Evolutionary conservation across 2,329 filamentous ascomycete genomes (phyloP).

Genomic region (Paecilomyces sp.): DNA sequence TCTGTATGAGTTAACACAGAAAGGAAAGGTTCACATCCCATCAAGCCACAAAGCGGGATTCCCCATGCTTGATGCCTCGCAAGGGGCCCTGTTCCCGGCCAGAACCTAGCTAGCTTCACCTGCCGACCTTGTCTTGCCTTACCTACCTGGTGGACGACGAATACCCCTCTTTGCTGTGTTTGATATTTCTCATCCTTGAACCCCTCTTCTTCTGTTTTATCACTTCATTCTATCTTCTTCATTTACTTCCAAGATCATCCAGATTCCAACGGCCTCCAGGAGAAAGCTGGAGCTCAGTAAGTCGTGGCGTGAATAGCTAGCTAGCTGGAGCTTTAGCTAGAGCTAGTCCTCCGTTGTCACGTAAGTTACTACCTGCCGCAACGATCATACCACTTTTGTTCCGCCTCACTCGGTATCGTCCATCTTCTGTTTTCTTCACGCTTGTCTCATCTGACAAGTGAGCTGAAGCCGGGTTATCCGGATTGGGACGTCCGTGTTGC

Average conservation of each 20-base stretch:
- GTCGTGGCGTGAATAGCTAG: not conserved
- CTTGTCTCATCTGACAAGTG: not conserved
- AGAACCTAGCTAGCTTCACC: not conserved
- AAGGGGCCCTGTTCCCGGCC: not conserved
- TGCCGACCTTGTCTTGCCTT: not conserved
- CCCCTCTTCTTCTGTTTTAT: not conserved
- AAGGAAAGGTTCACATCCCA: not conserved
- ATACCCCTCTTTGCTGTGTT: not conserved
- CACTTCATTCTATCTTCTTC: not conserved
- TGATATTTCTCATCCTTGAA: not conserved
- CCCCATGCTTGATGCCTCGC: not conserved
- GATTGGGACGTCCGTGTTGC: not conserved
- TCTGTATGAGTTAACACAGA: not conserved
- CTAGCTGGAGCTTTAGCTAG: not conserved
- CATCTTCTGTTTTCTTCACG: not conserved
- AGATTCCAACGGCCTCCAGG: not conserved
- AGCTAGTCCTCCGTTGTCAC: too few relatives aligned
- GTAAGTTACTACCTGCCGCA: not conserved
- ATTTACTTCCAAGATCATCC: not conserved
- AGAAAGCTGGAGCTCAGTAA: not conserved
- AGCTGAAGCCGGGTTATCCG: not conserved
- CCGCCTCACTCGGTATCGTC: not conserved
- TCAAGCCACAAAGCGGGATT: not conserved
- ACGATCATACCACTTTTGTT: not conserved
- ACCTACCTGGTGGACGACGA: not conserved